These are phyloP conservation scores for Balamuthia mandrillaris DNA, from an alignment of 208 protist species.

Conservation along the genomic window DNA sequence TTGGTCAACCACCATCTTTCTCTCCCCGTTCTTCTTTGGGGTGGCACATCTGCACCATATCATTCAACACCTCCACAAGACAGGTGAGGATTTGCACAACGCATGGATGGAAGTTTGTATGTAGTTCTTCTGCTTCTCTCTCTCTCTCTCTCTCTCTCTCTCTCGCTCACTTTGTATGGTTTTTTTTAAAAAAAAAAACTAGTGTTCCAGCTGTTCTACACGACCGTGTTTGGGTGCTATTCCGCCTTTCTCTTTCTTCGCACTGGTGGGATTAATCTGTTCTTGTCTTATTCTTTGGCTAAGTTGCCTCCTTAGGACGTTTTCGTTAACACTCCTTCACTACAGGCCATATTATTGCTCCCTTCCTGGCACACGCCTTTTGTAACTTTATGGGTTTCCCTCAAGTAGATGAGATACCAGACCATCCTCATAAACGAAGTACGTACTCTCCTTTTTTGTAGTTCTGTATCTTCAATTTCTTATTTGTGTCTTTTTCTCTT, in stretches of 20 bases:
- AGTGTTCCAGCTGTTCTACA: slow-evolving; percentile 54
- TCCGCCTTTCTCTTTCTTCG: slow-evolving; percentile 41
- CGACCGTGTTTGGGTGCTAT: slow-evolving; percentile 44
- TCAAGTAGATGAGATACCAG: not conserved
- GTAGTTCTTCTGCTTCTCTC: not conserved
- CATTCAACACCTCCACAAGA: slow-evolving; percentile 26
- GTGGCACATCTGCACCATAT: slow-evolving; percentile 36
- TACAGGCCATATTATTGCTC: slow-evolving; percentile 17
- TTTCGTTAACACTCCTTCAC: too few relatives aligned
- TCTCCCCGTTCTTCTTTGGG: slow-evolving; percentile 47
- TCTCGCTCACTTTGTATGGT: not conserved
- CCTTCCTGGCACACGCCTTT: slow-evolving; percentile 43
- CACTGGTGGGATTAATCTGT: slow-evolving; percentile 36
- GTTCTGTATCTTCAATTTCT: too few relatives aligned
- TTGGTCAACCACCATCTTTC: slow-evolving; percentile 8
- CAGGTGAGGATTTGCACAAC: not conserved
- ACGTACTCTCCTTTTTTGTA: not conserved
- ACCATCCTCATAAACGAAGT: slow-evolving; percentile 23
- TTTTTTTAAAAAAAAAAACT: too few relatives aligned
- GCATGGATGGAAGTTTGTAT: slow-evolving; percentile 26
- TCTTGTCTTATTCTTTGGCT: too few relatives aligned
- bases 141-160: not conserved
- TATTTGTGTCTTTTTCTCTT: not conserved
- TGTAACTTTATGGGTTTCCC: slow-evolving; percentile 58
- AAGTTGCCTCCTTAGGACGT: too few relatives aligned